phyloP scores from a whole-genome alignment of 257 asterid genomes.

The Solanum virginianum region DNA sequence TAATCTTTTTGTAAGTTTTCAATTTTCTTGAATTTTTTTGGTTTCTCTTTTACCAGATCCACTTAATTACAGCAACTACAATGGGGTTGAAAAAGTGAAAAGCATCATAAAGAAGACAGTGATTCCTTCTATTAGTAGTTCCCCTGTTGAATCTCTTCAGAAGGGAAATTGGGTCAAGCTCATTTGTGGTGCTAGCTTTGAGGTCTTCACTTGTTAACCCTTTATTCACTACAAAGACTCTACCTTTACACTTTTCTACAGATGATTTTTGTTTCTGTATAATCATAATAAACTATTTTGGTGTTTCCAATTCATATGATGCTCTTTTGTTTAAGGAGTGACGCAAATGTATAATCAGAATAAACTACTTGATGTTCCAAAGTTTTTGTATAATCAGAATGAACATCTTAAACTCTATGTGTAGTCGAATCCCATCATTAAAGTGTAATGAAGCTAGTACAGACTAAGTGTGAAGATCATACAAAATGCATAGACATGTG shows the following conservation, averaged over 20 bases:
- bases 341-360: neutral
- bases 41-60: constrained; percentile 13
- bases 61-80: constrained; percentile 20
- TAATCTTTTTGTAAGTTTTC: neutral
- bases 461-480: neutral
- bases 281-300: neutral
- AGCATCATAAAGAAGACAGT: constrained; percentile 28
- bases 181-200: constrained; percentile 96
- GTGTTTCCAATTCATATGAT: neutral
- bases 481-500: neutral
- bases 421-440: neutral
- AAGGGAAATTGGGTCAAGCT: constrained; percentile 90
- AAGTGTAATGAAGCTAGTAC: neutral
- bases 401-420: neutral
- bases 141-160: constrained; percentile 59
- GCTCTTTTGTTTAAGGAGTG: neutral
- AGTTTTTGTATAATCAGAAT: neutral
- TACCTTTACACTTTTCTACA: neutral
- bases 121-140: constrained; percentile 35
- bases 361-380: neutral
- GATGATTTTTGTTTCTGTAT: neutral
- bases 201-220: constrained; percentile 19
- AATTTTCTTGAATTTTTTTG: neutral
- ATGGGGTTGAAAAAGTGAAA: constrained; percentile 38
- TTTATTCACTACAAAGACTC: neutral